Evolutionary conservation across 2,329 filamentous ascomycete species (phyloP), one percentile per base, ranked within the genome.

Genomic region (Zelopaecilomyces penicillatus): DNA sequence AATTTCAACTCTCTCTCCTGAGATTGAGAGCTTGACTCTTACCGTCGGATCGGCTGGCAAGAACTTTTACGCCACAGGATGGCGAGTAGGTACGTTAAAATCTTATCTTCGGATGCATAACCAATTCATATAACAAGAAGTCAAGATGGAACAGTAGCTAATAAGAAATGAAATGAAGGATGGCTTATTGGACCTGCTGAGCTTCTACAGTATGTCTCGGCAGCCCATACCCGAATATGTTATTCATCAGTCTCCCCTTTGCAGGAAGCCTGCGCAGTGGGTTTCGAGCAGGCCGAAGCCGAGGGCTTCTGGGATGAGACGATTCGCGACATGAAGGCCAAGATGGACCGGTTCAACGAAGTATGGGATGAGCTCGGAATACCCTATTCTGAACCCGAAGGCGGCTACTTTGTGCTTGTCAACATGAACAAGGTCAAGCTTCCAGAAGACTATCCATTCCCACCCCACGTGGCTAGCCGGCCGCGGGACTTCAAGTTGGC

Each of bases 51-150:
- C 89, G 0, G 93, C 89, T 1, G 93, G 93, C 56, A 98, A 98
- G 76, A 94, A 93, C 72, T 98, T 98, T 67, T 97, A 97, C 61
- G 88, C 87, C 45, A 98, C 93, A 0, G 93, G 93, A 39, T 98
- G 93, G 93, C 83, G 93, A 46, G 90, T 97, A 4, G 79, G 72
- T 70, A 55, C 12, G 70, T 59, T 19, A 4, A 32, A 35, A 12
- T 19, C 3, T 19, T 19, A 43, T 37, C 8, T 29, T 6, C 7
- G 29, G 7, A 10, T 19, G 5, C 6, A 5, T 9, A 28, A 6
- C 5, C 3, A 33, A 27, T 3, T 4, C 12, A 33, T 12, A 19
- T 19, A 19, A 19, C 19, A 19, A 19, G 19, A 19, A 19, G 19
- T 19, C 12, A 30, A 32, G 5, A n/a, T 4, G 37, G 33, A 32